A percentile compares a stretch with the other conserved stretches of the same genome.
These are phyloP conservation scores for Chlorella variabilis DNA, from an alignment of 163 green algal genomes.

Conservation along the genomic window DNA sequence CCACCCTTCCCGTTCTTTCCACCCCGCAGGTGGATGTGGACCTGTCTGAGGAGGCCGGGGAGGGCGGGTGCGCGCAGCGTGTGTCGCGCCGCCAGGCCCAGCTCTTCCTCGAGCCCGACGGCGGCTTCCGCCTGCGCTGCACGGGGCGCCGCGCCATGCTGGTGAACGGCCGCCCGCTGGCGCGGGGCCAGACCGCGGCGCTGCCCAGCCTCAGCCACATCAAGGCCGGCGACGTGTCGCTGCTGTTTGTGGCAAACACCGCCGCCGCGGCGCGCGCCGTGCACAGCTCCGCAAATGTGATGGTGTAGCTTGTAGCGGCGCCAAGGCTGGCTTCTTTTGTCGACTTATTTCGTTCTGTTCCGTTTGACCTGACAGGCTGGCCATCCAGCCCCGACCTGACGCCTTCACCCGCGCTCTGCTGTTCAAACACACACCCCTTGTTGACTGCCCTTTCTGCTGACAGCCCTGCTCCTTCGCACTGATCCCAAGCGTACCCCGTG, in stretches of 20 bases:
- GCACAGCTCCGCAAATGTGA: slow-evolving; percentile 21
- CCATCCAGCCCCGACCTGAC: no score
- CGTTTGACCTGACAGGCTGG: no score
- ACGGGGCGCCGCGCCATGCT: slow-evolving; percentile 50
- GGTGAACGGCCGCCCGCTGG: slow-evolving; percentile 59
- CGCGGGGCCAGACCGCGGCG: slow-evolving; percentile 10
- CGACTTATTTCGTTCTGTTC: no score
- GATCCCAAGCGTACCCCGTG: no score
- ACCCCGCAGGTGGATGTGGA: slow-evolving; percentile 59
- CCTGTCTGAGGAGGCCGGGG: slow-evolving; percentile 28
- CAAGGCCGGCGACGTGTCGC: slow-evolving; percentile 40
- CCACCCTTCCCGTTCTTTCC: background rate
- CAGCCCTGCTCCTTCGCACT: no score
- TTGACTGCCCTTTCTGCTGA: no score
- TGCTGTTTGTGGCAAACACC: slow-evolving; percentile 67
- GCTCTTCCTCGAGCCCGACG: slow-evolving; percentile 53
- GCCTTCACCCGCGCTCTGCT: no score
- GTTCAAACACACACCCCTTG: no score
- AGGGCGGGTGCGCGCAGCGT: background rate
- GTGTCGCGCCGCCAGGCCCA: slow-evolving; percentile 68
- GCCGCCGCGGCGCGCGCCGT: slow-evolving; percentile 34
- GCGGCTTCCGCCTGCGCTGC: slow-evolving; percentile 54
- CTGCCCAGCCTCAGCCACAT: slow-evolving; percentile 66
- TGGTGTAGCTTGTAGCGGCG: no score
- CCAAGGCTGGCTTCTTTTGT: no score